Evolutionary conservation across 352 stramenopile species (phyloP), one percentile per base, ranked within the genome.

Genomic region (Phytophthora pisi): DNA sequence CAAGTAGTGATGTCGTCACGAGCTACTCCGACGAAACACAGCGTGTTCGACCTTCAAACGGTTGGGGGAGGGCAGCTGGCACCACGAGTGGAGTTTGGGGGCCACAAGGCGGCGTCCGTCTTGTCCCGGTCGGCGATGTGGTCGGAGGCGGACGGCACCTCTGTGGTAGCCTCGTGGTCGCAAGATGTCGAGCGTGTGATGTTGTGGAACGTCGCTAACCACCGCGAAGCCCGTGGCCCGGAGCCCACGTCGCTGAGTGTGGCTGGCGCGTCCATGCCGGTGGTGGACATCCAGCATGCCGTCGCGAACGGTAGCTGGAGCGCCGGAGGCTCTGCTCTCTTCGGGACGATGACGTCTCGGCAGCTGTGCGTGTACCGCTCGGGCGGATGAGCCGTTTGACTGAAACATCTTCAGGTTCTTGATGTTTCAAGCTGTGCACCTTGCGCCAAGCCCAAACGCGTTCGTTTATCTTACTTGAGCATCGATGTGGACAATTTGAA

Each of bases 71-170:
- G 36, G 1, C 56, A 51, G 26, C 38, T 83, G 2, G 34, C 28
- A 5, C 66, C 75, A 11, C 63, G 31, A 34, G 56, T 63, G 3
- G 67, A 75, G 43, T 67, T 84, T 34, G 57, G 58, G 11, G 79
- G 79, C 20, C 73, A 88, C 40, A 70, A 77, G 18, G 79, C 81
- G 18, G 67, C 78, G 1, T 70, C 77, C 0, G 69, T 79, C 38
- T 65, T 88, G 38, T 79, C 71, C 36, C 72, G 81, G 10, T 87
- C 81, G 13, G 74, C 79, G 16, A 62, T 84, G 28, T 90, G 79
- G 79, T 70, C 66, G 7, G 70, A 78, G 65, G 49, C 54, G 6
- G 51, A 78, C 62, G 71, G 71, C 1, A 57, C 58, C 15, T 61
- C 62, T 9, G 51, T 76, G 23, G 59, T 66, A 18, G 67, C 71